phyloP scores from a whole-genome alignment of 1,284 basidiomycete species.

The Mycena sp. region DNA sequence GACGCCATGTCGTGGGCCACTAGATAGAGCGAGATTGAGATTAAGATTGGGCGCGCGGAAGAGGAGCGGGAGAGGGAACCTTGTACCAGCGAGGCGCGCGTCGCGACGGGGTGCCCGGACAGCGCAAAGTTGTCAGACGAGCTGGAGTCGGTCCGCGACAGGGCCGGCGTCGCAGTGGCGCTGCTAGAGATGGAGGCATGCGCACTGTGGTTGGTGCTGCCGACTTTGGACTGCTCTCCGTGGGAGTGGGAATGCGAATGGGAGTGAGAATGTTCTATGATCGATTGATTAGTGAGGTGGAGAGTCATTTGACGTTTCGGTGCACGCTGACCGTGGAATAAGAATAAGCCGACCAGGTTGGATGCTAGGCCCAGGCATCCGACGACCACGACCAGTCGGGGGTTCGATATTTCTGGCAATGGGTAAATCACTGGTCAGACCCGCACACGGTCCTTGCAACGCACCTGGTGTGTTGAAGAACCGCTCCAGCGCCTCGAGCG shows the following conservation, averaged over 20 bases:
- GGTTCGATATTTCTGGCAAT: constrained; percentile 87
- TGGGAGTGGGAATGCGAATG: constrained; percentile 57
- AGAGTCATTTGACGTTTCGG: background rate
- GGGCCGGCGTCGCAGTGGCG: constrained; percentile 32
- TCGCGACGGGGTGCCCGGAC: constrained; percentile 90
- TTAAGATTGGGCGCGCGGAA: no score
- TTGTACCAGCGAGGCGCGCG: constrained; percentile 88
- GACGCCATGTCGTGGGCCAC: constrained; percentile 78
- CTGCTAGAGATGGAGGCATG: constrained; percentile 36
- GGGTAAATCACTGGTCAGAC: constrained; percentile 11
- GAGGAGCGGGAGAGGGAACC: constrained; percentile 37
- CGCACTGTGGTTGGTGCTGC: constrained; percentile 39
- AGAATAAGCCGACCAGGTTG: constrained; percentile 92
- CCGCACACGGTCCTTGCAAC: constrained; percentile 33
- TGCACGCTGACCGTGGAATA: constrained; percentile 86
- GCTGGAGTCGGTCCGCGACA: constrained; percentile 51
- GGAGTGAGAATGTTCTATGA: constrained; percentile 75
- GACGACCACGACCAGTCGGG: constrained; percentile 90
- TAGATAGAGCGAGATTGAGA: constrained; percentile 31
- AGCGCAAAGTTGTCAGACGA: constrained; percentile 61
- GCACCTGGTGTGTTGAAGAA: constrained; percentile 87
- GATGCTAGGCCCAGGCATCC: constrained; percentile 91
- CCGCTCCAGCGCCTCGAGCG: constrained; percentile 91
- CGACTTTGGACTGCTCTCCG: constrained; percentile 37
- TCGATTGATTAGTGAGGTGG: constrained; percentile 6